phyloP scores from a whole-genome alignment of 2,329 filamentous ascomycete species.

The Aspergillus fumigatiaffinis region DNA sequence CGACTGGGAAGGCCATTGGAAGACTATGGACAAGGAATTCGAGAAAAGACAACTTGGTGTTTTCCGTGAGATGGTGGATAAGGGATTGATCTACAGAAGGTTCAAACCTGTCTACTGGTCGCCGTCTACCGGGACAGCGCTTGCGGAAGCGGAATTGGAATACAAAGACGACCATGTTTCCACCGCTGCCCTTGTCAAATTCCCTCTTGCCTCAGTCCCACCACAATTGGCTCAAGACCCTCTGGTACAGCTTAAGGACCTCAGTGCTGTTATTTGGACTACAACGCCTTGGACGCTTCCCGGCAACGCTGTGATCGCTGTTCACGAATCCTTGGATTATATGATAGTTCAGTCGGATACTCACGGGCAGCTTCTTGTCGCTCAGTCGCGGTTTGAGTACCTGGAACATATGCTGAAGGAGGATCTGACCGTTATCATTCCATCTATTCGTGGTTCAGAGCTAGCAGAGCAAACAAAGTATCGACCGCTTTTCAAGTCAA shows the following conservation, averaged over 20 bases:
- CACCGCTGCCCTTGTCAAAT: slow-evolving; percentile 65
- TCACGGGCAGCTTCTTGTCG: slow-evolving; percentile 65
- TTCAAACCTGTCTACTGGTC: slow-evolving; percentile 65
- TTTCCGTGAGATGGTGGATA: slow-evolving; percentile 60
- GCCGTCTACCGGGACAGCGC: slow-evolving; percentile 59
- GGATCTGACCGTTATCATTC: slow-evolving; percentile 48
- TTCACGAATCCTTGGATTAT: slow-evolving; percentile 73
- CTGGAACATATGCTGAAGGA: slow-evolving; percentile 49
- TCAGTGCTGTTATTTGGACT: slow-evolving; percentile 94
- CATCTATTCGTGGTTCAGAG: slow-evolving; percentile 60
- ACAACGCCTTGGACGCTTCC: slow-evolving; percentile 97
- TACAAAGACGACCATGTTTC: slow-evolving; percentile 60
- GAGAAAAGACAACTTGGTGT: slow-evolving; percentile 58
- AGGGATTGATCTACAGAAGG: slow-evolving; percentile 58
- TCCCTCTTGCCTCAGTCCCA: slow-evolving; percentile 58
- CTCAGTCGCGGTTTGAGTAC: slow-evolving; percentile 64
- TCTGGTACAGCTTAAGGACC: slow-evolving; percentile 42
- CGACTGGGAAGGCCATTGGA: slow-evolving; percentile 60
- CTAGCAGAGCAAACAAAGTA: slow-evolving; percentile 64
- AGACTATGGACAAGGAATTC: slow-evolving; percentile 60
- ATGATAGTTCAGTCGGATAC: slow-evolving; percentile 56
- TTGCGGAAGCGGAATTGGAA: slow-evolving; percentile 63
- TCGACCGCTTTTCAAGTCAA: slow-evolving; percentile 63
- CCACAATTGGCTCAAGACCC: slow-evolving; percentile 40
- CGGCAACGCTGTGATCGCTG: slow-evolving; percentile 83